Evolutionary conservation across 2,329 filamentous ascomycete species (phyloP), one percentile per base, ranked within the genome.

Genomic region (Ophiocordyceps australis): DNA sequence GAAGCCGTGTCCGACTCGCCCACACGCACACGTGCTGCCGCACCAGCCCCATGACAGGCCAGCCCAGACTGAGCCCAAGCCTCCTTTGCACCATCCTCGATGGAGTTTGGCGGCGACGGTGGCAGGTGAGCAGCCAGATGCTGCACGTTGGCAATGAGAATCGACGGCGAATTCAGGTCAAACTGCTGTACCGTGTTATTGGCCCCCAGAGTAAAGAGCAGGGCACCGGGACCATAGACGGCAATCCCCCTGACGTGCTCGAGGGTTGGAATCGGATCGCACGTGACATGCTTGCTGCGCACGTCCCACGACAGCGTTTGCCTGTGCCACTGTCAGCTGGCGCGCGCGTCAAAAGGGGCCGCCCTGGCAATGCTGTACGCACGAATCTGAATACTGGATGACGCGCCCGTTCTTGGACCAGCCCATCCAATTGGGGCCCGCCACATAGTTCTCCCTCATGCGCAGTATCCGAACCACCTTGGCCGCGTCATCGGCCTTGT

Each of bases 401-500:
- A 98, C 83, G 37, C 85, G 77, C 20, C 89, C 89, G 55, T 93
- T 95, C 54, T 94, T 95, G 0, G 89, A 95, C 89, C 89, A 98
- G 13, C 74, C 78, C 61, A 94, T 85, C 89, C 89, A 98, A 46
- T 92, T 93, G 20, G 80, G 76, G 2, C 82, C 82, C 3, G 70
- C 55, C 18, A 70, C 57, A 36, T 66, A 73, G 35, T 73, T 73
- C 32, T 93, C 83, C 7, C 73, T 73, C 39, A 79, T 66, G 47
- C 81, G 86, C 25, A 98, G 56, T 16, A 91, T 74, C 33, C 89
- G 67, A 31, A 95, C 91, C 7, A 94, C 78, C 42, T 85, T 86
- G 19, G 85, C 85, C 12, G 75, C 64, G 37, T 93, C 78, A 24
- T 65, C 70, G 39, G 65, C 51, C 46, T 73, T 62, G 46, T 75